These are phyloP conservation scores for Saccharum hybrid DNA, from an alignment of 202 grass and related monocot species.

Conservation along the genomic window DNA sequence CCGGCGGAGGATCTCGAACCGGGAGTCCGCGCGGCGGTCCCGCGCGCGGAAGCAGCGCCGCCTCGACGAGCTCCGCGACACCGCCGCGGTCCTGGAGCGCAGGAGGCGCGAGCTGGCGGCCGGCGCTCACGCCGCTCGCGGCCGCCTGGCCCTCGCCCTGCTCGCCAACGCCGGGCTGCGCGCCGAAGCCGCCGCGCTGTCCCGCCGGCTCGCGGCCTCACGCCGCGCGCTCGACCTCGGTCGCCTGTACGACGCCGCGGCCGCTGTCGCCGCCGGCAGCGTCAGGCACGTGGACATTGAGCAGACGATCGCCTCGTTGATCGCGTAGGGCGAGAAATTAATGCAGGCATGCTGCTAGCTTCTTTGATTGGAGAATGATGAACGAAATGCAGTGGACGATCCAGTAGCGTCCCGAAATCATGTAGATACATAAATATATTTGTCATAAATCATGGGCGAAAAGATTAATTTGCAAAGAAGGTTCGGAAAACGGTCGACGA, in stretches of 20 bases:
- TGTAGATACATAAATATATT: too few relatives aligned
- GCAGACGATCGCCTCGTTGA: conserved; percentile 58
- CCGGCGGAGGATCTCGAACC: conserved; percentile 75
- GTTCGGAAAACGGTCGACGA: too few relatives aligned
- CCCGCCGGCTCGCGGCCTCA: conserved; percentile 46
- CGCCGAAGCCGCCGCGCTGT: conserved; percentile 48
- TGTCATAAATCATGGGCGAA: too few relatives aligned
- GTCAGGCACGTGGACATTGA: conserved; percentile 33
- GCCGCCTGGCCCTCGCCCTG: conserved; percentile 23
- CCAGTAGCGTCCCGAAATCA: too few relatives aligned
- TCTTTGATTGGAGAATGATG: too few relatives aligned
- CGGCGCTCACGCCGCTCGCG: neutral
- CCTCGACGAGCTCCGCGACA: conserved; percentile 49
- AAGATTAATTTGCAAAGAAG: too few relatives aligned
- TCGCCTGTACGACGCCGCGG: conserved; percentile 32
- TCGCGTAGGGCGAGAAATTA: conserved; percentile 34
- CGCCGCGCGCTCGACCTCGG: conserved; percentile 26
- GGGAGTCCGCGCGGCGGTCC: conserved; percentile 70
- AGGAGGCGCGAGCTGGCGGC: conserved; percentile 45
- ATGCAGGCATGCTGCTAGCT: neutral
- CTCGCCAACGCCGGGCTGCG: conserved; percentile 50
- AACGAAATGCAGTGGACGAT: too few relatives aligned
- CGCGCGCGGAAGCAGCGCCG: conserved; percentile 66
- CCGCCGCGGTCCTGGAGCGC: conserved; percentile 23
- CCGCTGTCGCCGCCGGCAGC: neutral